Evolutionary conservation across 345 rosid species (phyloP), one percentile per base, ranked within the genome.

Genomic region (Brassica incana): DNA sequence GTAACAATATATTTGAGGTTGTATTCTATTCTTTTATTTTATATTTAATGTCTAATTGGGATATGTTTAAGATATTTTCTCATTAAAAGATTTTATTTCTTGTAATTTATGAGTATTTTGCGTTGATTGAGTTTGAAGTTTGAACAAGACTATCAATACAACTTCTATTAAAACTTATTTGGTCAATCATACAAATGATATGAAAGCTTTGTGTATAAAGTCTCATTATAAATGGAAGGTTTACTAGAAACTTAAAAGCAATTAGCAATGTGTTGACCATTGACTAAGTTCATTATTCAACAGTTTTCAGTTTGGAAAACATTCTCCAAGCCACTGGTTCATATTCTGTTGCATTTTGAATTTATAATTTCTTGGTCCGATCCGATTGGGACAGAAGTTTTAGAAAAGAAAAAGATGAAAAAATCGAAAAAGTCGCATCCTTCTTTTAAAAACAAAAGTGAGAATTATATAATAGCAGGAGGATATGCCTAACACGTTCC

Each of bases 401-500:
- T 23, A 48, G 2, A 79, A 29, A 56, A 30, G 23, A 66, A 79
- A 78, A 52, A 45, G 45, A 67, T 79, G 74, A 68, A 68, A 68
- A 2, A 66, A 32, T 33, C 23, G 56, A 79, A 45, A 32, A 60
- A 64, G 67, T 64, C 43, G 40, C 77, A 5, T 40, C 50, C 35
- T 56, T 60, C 10, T 20, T 60, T 67, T 32, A 12, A 3, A 29
- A 65, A 71, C 36, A 11, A 15, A 78, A 0, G 9, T 27, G 56
- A 15, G 54, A 48, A 48, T 48, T 45, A 50, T 25, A 52, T 30
- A 67, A 6, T 67, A 48, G 23, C 20, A 74, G 71, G 78, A 61
- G 69, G 71, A 79, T 74, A 79, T 79, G 82, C 45, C 66, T 68
- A 68, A 74, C 78, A 74, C 67, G 75, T 74, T 80, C 60, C 10